Percentiles rank a stretch among this genome's conserved stretches.
These are phyloP conservation scores for Lachnellula subtilissima DNA, from an alignment of 2,329 filamentous ascomycete species.

Conservation along the genomic window DNA sequence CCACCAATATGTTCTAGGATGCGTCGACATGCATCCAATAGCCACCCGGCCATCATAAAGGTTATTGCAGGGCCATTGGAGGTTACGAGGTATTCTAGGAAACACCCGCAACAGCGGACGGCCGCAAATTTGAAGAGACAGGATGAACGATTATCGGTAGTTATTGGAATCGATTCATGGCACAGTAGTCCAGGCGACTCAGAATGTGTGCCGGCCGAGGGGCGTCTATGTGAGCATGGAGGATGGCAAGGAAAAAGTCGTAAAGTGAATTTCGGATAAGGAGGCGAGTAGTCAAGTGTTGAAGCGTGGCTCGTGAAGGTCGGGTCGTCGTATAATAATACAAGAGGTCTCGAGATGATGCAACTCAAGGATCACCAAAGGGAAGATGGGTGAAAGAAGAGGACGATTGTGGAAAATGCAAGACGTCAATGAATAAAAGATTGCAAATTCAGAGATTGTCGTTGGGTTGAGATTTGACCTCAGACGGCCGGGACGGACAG, in stretches of 20 bases:
- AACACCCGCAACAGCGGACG: conserved; percentile 40
- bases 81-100: conserved; percentile 38
- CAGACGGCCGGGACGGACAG: neutral
- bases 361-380: too few relatives aligned
- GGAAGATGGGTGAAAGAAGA: neutral
- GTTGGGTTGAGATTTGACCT: neutral
- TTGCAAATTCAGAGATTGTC: neutral
- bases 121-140: conserved; percentile 38
- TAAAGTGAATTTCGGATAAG: neutral
- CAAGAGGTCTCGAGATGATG: too few relatives aligned
- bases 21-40: conserved; percentile 22
- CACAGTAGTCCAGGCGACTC: conserved; percentile 27
- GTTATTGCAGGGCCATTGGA: conserved; percentile 38
- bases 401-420: conserved; percentile 8
- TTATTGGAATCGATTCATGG: conserved; percentile 29
- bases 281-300: neutral
- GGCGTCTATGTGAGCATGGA: conserved; percentile 14
- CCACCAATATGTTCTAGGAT: conserved; percentile 26
- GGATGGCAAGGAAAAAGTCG: neutral
- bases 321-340: too few relatives aligned
- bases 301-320: neutral
- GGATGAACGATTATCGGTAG: conserved; percentile 35
- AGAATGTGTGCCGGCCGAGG: neutral
- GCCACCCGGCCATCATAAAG: conserved; percentile 38
- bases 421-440: conserved; percentile 8